Percentiles rank a stretch among this genome's conserved stretches.
phyloP scores from a whole-genome alignment of 2,329 filamentous ascomycete genomes.

The Tolypocladium album region DNA sequence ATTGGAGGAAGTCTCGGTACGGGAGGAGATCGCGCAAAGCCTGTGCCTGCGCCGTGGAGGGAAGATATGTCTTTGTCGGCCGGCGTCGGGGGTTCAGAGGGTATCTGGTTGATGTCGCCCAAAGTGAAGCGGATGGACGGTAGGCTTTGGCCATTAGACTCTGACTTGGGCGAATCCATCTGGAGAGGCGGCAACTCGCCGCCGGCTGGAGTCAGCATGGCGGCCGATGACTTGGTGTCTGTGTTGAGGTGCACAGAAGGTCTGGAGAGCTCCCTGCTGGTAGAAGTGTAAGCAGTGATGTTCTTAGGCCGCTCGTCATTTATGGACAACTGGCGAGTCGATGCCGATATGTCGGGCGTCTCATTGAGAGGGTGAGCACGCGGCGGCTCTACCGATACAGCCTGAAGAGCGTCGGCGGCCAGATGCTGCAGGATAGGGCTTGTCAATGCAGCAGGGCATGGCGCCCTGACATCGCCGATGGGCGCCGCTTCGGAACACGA shows the following conservation, averaged over 20 bases:
- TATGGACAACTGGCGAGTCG: constrained; percentile 21
- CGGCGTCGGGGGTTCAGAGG: constrained; percentile 16
- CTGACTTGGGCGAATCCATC: constrained; percentile 22
- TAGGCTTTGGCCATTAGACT: constrained; percentile 22
- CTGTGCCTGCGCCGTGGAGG: constrained; percentile 11
- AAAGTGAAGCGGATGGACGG: constrained; percentile 27
- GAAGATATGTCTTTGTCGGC: constrained; percentile 19
- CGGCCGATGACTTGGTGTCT: constrained; percentile 11
- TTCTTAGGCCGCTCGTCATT: constrained; percentile 17
- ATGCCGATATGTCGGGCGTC: constrained; percentile 16
- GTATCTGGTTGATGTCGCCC: constrained; percentile 21
- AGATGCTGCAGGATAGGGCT: constrained; percentile 17
- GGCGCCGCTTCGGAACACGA: neutral
- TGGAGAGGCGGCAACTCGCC: constrained; percentile 26
- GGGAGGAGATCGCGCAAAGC: constrained; percentile 25
- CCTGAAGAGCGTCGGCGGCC: constrained; percentile 21
- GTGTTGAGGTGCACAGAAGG: constrained; percentile 6
- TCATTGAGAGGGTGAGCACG: constrained; percentile 7
- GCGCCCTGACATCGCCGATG: neutral
- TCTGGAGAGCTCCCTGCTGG: constrained; percentile 2
- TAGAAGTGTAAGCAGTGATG: constrained; percentile 1
- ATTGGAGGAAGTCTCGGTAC: constrained; percentile 20
- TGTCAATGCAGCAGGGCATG: constrained; percentile 1
- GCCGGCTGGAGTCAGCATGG: constrained; percentile 12
- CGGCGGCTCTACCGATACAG: constrained; percentile 8